Percentiles rank a stretch among this genome's conserved stretches.
Conservation (phyloP, 306 rosid species). For the Cyclanthera cordifolia region DNA sequence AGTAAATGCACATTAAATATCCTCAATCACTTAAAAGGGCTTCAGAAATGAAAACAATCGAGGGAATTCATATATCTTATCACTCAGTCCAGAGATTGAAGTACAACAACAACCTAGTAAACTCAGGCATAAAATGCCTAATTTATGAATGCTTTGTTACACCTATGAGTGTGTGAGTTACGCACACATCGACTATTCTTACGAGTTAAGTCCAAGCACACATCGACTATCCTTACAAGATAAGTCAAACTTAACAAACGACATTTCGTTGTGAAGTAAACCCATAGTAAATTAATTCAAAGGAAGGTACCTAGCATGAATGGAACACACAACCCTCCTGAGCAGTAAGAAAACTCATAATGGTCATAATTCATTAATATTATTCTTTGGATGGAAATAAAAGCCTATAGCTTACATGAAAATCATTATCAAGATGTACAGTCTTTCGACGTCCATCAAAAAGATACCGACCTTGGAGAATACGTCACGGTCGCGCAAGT, state of each 20-base stretch:
- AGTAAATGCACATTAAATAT: neutral
- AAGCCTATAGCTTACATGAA: neutral
- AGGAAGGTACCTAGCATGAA: no score
- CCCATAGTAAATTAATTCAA: no score
- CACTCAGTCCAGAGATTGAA: neutral
- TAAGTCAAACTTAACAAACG: no score
- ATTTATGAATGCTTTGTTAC: neutral
- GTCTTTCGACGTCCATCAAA: slow-evolving; percentile 2
- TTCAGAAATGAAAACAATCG: neutral
- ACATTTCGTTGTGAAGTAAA: no score
- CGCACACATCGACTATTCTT: no score
- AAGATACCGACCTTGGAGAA: slow-evolving; percentile 71
- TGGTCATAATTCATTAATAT: neutral
- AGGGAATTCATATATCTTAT: neutral
- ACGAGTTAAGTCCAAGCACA: no score
- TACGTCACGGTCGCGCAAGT: slow-evolving; percentile 72
- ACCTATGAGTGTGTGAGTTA: no score
- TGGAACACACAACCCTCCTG: no score
- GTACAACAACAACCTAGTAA: neutral
- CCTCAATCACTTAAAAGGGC: neutral
- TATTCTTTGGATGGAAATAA: neutral
- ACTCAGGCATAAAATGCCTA: neutral
- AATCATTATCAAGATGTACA: neutral
- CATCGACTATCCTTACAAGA: no score
- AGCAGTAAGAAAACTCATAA: no score